Evolutionary conservation across 371 early-diverging fungal genomes (phyloP).

Genomic region (Zopfochytrium polystomum): DNA sequence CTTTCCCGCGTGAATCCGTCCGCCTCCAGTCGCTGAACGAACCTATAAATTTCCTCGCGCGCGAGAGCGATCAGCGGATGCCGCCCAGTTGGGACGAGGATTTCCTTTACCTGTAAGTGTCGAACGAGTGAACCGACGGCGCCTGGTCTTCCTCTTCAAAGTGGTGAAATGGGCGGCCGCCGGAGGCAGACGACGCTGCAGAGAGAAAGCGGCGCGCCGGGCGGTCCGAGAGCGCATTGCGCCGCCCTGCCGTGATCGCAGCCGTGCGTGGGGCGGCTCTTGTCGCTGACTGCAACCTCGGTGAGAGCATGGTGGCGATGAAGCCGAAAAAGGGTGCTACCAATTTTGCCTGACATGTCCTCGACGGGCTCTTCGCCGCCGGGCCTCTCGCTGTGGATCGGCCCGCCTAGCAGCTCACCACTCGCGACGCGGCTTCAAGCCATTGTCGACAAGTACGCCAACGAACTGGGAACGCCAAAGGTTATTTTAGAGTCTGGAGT

Average conservation of each 20-base stretch:
- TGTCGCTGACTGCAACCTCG: too few species aligned
- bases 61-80: not conserved
- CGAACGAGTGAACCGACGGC: not conserved
- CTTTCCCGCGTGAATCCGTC: constrained; percentile 73
- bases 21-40: constrained; percentile 69
- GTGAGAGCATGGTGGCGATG: too few species aligned
- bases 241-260: too few species aligned
- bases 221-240: too few species aligned
- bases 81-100: not conserved
- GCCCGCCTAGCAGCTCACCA: constrained; percentile 10
- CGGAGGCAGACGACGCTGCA: too few species aligned
- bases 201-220: too few species aligned
- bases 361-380: too few species aligned
- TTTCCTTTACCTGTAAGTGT: constrained; percentile 6
- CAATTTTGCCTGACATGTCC: too few species aligned
- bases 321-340: too few species aligned
- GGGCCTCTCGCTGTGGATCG: constrained; percentile 30
- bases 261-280: too few species aligned
- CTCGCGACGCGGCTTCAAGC: constrained; percentile 1
- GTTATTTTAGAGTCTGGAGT: not conserved
- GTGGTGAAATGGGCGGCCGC: too few species aligned
- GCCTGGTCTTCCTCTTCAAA: not conserved
- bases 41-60: constrained; percentile 50
- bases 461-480: constrained; percentile 26
- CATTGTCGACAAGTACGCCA: constrained; percentile 19